Evolutionary conservation across 805 yeast genomes (phyloP), one percentile per base, ranked within the genome.

Genomic region (Lipomyces spencermartinsiae): DNA sequence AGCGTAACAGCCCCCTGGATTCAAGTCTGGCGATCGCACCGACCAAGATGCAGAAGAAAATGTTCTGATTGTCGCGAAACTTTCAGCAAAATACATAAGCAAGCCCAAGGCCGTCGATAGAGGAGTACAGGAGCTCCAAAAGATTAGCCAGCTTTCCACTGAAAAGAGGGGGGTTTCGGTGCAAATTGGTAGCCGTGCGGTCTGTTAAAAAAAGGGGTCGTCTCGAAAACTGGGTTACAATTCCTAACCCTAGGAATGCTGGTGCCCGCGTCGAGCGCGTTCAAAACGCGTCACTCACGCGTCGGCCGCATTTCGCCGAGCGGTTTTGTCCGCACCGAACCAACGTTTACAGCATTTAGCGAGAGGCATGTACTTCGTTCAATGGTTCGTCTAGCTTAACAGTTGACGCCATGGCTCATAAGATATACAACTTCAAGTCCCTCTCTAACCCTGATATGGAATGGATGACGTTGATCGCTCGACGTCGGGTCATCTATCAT

Each of bases 211-310:
- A 49, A 49, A n/a, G 54, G 54, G 29, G 54, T n/a, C 16, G 54
- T 49, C 25, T 49, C 43, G 29, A 3, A 39, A 39, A 2, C 12
- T n/a, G n/a, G 49, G n/a, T 14, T 2, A 39, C 49, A 16, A 16
- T 2, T 2, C 54, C 54, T n/a, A 49, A 49, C 54, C 54, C 54
- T 14, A 16, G 3, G n/a, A 1, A 2, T 39, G 12, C 49, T 16
- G 49, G 16, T n/a, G n/a, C n/a, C n/a, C 54, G 54, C 54, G 29
- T 49, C 54, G 54, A 16, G 19, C 54, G 54, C 54, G 54, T 49
- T 49, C 29, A 19, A 25, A 10, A 49, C 54, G 54, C 54, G 54
- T 49, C 54, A 7, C 2, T 8, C 54, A 49, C 54, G 54, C 54
- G 54, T 49, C 54, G 54, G 54, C 54, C 54, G 4, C 54, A 49